phyloP scores from a whole-genome alignment of 495 filamentous ascomycete genomes.

The Penicillium goetzii region DNA sequence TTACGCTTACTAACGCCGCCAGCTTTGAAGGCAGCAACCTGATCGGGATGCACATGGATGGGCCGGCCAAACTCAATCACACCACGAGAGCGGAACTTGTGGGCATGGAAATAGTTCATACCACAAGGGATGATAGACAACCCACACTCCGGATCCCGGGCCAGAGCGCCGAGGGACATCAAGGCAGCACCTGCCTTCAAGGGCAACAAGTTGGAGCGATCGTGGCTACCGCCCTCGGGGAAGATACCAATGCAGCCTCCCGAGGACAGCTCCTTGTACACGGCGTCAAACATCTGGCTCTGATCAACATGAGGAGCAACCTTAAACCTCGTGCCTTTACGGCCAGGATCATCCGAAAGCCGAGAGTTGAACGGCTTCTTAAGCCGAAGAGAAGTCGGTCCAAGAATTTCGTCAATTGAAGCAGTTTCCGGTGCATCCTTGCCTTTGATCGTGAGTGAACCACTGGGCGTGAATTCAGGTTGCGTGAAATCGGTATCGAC shows the following conservation, averaged over 20 bases:
- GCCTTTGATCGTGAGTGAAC: conserved; percentile 80
- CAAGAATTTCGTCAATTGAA: conserved; percentile 75
- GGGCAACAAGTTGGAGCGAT: conserved; percentile 88
- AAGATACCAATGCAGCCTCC: conserved; percentile 96
- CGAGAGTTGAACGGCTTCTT: conserved; percentile 81
- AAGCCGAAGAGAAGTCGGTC: conserved; percentile 75
- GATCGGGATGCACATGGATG: conserved; percentile 75
- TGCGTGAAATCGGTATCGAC: conserved; percentile 79
- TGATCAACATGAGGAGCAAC: conserved; percentile 92
- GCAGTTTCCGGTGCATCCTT: conserved; percentile 76
- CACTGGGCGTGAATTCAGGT: conserved; percentile 70
- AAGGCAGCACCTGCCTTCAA: conserved; percentile 96
- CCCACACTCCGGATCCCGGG: conserved; percentile 78
- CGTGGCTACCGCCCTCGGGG: conserved; percentile 95
- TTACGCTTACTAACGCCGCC: conserved; percentile 71
- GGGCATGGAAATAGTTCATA: conserved; percentile 99
- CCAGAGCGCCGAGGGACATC: conserved; percentile 94
- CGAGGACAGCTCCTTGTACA: conserved; percentile 74
- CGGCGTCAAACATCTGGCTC: conserved; percentile 85
- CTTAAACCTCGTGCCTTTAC: conserved; percentile 79
- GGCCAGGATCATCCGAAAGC: conserved; percentile 57
- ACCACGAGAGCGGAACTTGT: conserved; percentile 95
- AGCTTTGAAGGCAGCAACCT: conserved; percentile 80
- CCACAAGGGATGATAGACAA: conserved; percentile 93
- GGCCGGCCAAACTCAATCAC: conserved; percentile 94